A percentile compares a stretch with the other conserved stretches of the same genome.
phyloP scores from a whole-genome alignment of 345 rosid genomes.

The Lepidium didymum region DNA sequence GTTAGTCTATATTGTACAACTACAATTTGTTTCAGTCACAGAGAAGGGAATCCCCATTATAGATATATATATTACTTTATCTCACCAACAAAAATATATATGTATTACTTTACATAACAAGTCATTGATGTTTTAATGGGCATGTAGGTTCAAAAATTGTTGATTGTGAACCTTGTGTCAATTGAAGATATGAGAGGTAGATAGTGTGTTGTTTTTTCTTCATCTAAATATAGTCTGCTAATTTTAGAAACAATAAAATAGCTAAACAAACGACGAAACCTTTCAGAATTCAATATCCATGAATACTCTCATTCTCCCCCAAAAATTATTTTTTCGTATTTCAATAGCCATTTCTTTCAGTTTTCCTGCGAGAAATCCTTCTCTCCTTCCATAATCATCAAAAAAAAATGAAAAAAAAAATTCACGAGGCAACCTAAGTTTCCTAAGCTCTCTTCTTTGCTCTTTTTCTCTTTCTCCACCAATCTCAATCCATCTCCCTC shows the following conservation, averaged over 20 bases:
- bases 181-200: no score
- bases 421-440: background rate
- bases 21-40: no score
- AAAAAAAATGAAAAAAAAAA: background rate
- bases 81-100: no score
- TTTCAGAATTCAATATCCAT: background rate
- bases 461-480: background rate
- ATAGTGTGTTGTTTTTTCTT: no score
- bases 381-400: slow-evolving; percentile 17
- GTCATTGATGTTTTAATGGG: no score
- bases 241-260: background rate
- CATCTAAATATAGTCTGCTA: background rate
- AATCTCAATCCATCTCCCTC: background rate
- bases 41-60: no score
- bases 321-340: background rate
- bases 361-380: slow-evolving; percentile 36
- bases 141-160: no score
- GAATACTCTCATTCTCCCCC: background rate
- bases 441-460: background rate
- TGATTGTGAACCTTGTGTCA: no score
- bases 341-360: background rate
- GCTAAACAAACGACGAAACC: background rate
- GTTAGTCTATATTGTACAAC: no score
- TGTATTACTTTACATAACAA: no score
- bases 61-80: no score